Evolutionary conservation across 225 moss, liverwort and hornwort genomes (phyloP), one percentile per base, ranked within the genome.

Genomic region (Polytrichum commune): DNA sequence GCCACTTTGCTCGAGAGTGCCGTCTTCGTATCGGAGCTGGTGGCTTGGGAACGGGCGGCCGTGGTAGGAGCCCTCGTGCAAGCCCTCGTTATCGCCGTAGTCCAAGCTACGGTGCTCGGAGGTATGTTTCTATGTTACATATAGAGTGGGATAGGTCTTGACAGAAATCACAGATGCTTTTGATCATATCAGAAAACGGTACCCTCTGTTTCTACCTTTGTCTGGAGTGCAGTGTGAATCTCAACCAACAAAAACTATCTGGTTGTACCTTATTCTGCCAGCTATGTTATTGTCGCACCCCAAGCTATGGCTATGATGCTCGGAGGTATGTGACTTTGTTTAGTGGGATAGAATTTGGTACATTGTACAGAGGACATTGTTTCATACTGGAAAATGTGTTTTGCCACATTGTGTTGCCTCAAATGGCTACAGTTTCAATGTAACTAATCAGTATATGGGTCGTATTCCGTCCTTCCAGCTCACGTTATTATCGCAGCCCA

Each of bases 11-110:
- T 3, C 85, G 98, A 56, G 98, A 98, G 64, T 98, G 98, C 61
- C 93, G 98, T 10, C 87, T 98, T 73, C 91, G 98, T 28, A 95
- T 98, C 62, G 98, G 98, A 19, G 98, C 98, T 1, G 93, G 98
- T 68, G 98, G 98, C 0, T 83, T 98, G 81, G 98, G 98, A 28
- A 86, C 95, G 30, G 98, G 98, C 4, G 98, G 98, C 16, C 91
- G 98, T n/a, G 95, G 93, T 24, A 95, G 90, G 73, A 98, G 98
- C 76, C 91, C 95, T 66, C 88, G 88, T 60, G 82, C 85, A 5
- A 98, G 98, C 78, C 97, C 97, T 75, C 92, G 97, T 74, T 94
- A 97, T 67, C 92, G 97, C 61, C 92, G 97, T 27, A 97, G 97
- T 78, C 97, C 97, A 66, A 97, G 97, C 75, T 97, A 97, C 54